Base-by-base conservation (phyloP, 139 green algal genomes). In the Asterochloris erici region DNA sequence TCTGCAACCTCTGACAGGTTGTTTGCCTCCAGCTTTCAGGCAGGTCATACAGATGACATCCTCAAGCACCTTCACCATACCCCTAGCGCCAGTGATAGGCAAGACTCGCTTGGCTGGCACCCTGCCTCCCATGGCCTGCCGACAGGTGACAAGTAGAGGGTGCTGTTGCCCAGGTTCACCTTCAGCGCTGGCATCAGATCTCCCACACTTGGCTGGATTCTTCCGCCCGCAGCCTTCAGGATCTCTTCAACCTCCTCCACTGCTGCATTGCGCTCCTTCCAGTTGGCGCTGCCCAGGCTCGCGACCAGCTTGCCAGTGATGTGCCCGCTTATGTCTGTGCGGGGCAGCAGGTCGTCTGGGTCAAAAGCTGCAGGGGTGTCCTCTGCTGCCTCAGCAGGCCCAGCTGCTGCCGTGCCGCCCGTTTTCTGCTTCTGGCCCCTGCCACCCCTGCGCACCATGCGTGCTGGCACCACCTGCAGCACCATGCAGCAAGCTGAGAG, bases 251-350 rank as follows among this genome's bases (percentile, higher is more conserved):
- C 90, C 14, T 92, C 83, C 73, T 98, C 93, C 79, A 99, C 76
- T 0, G 85, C 95, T 11, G 89, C 92, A 79, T 98, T 96, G 73
- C 97, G 89, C 76, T 96, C 94, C 87, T 99, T 99, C 97, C 97
- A 99, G 78, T 98, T 95, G 21, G 86, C 78, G 79, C 85, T 90
- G 80, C 82, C 38, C 4, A 85, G 54, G 68, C 61, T 79, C n/a
- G 70, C 54, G 24, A 94, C 63, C 28, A 98, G 82, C 15, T 84
- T 62, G 23, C 78, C 28, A 0, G 88, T 93, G 79, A 98, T 90
- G 17, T 88, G 86, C 60, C 62, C 79, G 80, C 84, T 92, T 85
- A 98, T 95, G 86, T 97, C 92, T 16, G 86, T 85, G 60, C 94
- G 89, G 0, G 94, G 94, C 80, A 96, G 84, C 68, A 97, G 84